Evolutionary conservation across 1,284 basidiomycete species (phyloP), one percentile per base, ranked within the genome.

Genomic region (Malassezia sympodialis): DNA sequence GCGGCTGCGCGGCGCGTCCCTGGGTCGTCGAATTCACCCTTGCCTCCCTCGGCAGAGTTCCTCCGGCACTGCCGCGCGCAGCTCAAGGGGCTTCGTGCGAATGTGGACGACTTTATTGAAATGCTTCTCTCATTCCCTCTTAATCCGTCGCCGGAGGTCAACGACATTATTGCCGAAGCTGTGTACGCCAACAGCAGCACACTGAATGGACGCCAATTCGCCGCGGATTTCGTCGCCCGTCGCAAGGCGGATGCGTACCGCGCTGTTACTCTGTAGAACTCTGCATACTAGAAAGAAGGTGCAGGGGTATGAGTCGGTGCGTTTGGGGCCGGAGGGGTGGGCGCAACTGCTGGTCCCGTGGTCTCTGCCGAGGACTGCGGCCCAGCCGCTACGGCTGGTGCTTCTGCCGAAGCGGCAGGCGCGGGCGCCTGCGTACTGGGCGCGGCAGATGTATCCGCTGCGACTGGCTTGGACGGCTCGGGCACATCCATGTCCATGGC

Each of bases 161-260:
- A 69, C 8, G 73, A 72, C 51, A 71, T 75, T 35, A 73, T 75
- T 31, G 71, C 73, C 17, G 73, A 75, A 37, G 63, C 63, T 26
- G 71, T 98, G 53, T 98, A 98, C 72, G 86, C 88, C 35, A 90
- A 87, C 68, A 90, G 87, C 66, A 87, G 88, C 23, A 98, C 88
- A 1, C 81, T 99, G 37, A 90, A 98, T 68, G 94, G 94, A 0
- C 82, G 91, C 51, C 82, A 91, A 27, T 98, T 98, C 69, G 90
- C 90, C 1, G 79, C 85, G 5, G 90, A 96, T 67, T 98, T 91
- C 70, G 83, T 90, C 46, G 82, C 79, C 59, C 87, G 83, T 74
- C 84, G 91, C 53, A 94, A 91, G 77, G 31, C 65, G 19, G 72
- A 72, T 27, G 69, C 70, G 4, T 66, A 39, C 39, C 49, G 54